Evolutionary conservation across 2,329 filamentous ascomycete genomes (phyloP), one percentile per base, ranked within the genome.

Genomic region (Hypoxylon sp.): DNA sequence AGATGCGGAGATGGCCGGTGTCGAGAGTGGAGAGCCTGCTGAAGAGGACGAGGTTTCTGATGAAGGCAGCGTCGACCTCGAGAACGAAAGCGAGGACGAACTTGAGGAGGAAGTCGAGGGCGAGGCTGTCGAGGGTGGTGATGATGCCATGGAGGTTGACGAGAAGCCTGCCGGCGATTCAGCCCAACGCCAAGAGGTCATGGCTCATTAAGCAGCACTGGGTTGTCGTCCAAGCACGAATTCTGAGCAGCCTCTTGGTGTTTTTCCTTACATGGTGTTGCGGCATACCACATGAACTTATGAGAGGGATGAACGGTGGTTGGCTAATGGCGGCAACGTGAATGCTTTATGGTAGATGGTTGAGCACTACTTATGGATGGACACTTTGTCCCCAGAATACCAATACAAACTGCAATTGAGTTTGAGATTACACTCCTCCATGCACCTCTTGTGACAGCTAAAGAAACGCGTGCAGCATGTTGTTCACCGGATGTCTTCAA

Each of bases 1-100:
- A 60, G 91, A 93, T 72, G 85, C 87, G 12, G 90, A 91, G 69
- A 93, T 93, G 90, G 90, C 84, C 44, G 90, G 89, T 48, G 85
- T 81, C 30, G 79, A 80, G 40, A 77, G 78, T 42, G 79, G 79
- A 38, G 81, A 74, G 51, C 69, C 83, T 44, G 87, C 81, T 22
- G 86, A 90, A 36, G 89, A 91, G 51, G 87, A 89, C n/a, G 87
- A 87, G 57, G 80, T 80, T 62, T 89, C 87, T 38, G 89, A 92
- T 56, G 89, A 86, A 56, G 90, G 87, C 67, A 91, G 87, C 72
- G 90, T 92, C 75, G 90, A 92, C 75, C 85, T 92, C 30, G 90
- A 91, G 74, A 88, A 88, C 52, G 89, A 92, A 76, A 90, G 85
- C 70, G 87, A 86, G 62, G 89, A 89, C 42, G 87, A 87, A 56